Base-by-base conservation (phyloP, 1,284 basidiomycete genomes). In the Malassezia vespertilionis region DNA sequence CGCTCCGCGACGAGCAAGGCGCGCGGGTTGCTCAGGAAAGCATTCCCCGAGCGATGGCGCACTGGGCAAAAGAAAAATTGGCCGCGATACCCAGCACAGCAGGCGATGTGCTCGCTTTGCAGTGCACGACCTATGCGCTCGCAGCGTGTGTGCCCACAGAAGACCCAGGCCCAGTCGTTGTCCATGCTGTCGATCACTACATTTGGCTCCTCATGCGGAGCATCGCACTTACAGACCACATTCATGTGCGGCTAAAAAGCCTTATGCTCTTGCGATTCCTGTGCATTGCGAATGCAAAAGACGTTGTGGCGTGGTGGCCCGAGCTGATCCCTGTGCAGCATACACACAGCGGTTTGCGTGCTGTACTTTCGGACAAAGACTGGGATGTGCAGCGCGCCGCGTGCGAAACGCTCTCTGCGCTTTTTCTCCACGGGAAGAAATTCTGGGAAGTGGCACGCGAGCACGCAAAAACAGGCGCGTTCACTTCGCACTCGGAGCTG, bases 391-490 rank as follows among this genome's bases (percentile, higher is more conserved):
- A 20, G 18, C 12, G 6, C 5, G 39, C 26, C 15, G 31, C 28
- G 12, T 26, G 24, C 4, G 14, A n/a, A 4, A 23, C 28, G 20
- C 20, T 40, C 27, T 21, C 17, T 1, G 35, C 32, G 2, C n/a
- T 49, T 12, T 34, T 49, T 22, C 17, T 12, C 12, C 26, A 40
- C 21, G 40, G 39, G 15, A 22, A 37, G 20, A 40, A 30, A 1
- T 35, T 27, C 23, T 51, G 48, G 48, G 32, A 36, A 0, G 41
- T 51, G 48, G 48, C 42, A 11, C 37, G 34, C 23, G 45, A 47
- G 11, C 6, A 30, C 21, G 21, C 35, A 22, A 9, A 35, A 14
- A 12, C n/a, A 23, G 20, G 39, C 14, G 33, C 47, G 10, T 51
- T 51, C 18, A 27, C 22, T 4, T 34, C 42, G 14, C 44, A 40